Base-by-base conservation (phyloP, 2,329 filamentous ascomycete genomes). In the Thelonectria rubi region DNA sequence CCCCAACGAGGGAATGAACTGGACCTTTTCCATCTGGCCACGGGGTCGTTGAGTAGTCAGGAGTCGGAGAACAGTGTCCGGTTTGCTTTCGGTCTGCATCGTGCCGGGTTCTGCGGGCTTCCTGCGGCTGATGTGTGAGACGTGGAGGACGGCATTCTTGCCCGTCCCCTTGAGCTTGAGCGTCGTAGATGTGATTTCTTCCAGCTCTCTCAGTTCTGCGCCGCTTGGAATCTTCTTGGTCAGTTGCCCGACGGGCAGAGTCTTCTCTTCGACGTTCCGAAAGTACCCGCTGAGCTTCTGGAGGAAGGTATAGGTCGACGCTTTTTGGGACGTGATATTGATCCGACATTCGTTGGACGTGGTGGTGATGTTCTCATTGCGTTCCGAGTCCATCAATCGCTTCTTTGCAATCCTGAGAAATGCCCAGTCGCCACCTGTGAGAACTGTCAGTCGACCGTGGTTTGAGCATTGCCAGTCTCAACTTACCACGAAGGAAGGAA, bases 11-110 rank as follows among this genome's bases (percentile, higher is more conserved):
- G 68, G 63, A 8, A 76, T 42, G 7, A 68, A 64, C 11, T 74
- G 67, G 3, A 73, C 64, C 1, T 47, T 52, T 10, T 64, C 37
- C 2, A 62, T 42, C 11, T 52, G 45, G 24, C 48, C 51, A 1
- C 58, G 45, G 14, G 50, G 32, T 17, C 62, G 55, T n/a, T 48
- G 64, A 12, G 75, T 76, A 34, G 78, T 69, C 3, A 86, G 69
- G 4, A 85, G 75, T 30, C 84, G 80, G 48, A 78, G 70, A 15
- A 83, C 81, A 14, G 80, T 72, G 43, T 86, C 81, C 34, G 74
- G 74, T 1, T 74, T 68, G 55, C 79, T 74, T 67, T 85, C 81
- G 6, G 77, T 69, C 14, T 42, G 51, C n/a, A 55, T 26, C 5
- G 24, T 9, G 4, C 39, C 11, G 17, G 47, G 17, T 14, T 46